These are phyloP conservation scores for Alternaria rosae DNA, from an alignment of 2,329 filamentous ascomycete species.

Conservation along the genomic window DNA sequence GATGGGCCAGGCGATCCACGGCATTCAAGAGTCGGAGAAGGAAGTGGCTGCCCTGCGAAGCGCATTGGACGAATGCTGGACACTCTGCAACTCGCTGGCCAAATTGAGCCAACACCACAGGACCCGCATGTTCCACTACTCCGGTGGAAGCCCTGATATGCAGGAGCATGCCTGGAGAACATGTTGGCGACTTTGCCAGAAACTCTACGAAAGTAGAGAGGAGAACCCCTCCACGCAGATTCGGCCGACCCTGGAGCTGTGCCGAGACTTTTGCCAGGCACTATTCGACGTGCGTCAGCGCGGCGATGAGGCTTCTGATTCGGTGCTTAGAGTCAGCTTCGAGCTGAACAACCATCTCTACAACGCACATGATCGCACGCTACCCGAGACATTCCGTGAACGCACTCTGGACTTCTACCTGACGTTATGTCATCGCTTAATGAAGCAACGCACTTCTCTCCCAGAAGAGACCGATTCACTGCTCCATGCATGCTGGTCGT, in stretches of 20 bases:
- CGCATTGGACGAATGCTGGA: conserved; percentile 90
- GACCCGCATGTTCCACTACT: conserved; percentile 77
- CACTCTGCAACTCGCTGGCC: conserved; percentile 87
- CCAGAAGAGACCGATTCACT: conserved; percentile 85
- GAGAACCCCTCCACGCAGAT: conserved; percentile 74
- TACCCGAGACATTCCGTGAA: conserved; percentile 88
- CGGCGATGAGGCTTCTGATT: conserved; percentile 81
- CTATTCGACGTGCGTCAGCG: conserved; percentile 85
- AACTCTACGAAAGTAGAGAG: conserved; percentile 81
- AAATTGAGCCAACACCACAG: conserved; percentile 85
- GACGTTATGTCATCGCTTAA: conserved; percentile 90
- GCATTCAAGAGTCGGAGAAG: conserved; percentile 65
- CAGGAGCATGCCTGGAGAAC: conserved; percentile 92
- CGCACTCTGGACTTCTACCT: conserved; percentile 94
- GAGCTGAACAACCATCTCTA: conserved; percentile 96
- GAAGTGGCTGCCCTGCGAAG: conserved; percentile 74
- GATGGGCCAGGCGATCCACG: conserved; percentile 62
- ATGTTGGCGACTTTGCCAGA: conserved; percentile 92
- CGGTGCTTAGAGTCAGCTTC: conserved; percentile 88
- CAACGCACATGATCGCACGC: conserved; percentile 83
- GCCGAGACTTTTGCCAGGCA: conserved; percentile 89
- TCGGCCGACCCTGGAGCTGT: conserved; percentile 80
- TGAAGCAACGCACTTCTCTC: conserved; percentile 86
- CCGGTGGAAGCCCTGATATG: conserved; percentile 71
- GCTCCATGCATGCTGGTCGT: conserved; percentile 83